Conservation (phyloP, 495 filamentous ascomycete species). For the Penicillium simplicissimum region DNA sequence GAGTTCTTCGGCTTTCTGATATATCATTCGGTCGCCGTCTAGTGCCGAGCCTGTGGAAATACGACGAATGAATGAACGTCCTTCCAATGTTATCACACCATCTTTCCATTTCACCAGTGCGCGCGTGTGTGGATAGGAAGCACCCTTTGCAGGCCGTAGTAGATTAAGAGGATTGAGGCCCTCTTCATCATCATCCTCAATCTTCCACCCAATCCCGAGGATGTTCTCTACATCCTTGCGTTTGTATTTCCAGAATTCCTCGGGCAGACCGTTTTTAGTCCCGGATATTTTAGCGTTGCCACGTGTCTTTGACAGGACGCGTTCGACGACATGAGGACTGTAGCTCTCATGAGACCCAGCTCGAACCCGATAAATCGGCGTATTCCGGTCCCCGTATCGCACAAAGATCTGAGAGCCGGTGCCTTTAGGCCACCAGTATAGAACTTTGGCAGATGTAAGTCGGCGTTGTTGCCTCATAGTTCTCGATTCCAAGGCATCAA, state of each 20-base stretch:
- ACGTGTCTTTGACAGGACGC: not conserved
- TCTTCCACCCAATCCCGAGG: not conserved
- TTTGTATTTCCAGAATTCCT: slow-evolving; percentile 2
- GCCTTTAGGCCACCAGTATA: slow-evolving; percentile 5
- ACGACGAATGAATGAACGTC: slow-evolving; percentile 23
- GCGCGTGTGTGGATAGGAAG: slow-evolving; percentile 25
- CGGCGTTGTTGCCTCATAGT: not conserved
- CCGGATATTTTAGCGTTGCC: not conserved
- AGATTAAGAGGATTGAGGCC: not conserved
- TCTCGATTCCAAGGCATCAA: slow-evolving; percentile 1
- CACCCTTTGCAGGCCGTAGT: slow-evolving; percentile 1
- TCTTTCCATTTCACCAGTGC: slow-evolving; percentile 28
- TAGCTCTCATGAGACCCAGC: not conserved
- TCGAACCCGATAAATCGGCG: not conserved
- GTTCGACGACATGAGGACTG: not conserved
- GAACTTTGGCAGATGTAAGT: not conserved
- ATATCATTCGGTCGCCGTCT: slow-evolving; percentile 24
- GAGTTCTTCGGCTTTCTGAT: slow-evolving; percentile 25
- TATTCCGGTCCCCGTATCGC: not conserved
- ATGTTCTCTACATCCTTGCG: not conserved
- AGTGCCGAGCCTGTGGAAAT: slow-evolving; percentile 16
- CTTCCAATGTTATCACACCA: slow-evolving; percentile 19
- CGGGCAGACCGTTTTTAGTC: not conserved
- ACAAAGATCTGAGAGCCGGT: not conserved
- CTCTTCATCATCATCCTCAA: not conserved